Conservation (phyloP, 371 early-diverging fungal species). For the Mortierella sp. region DNA sequence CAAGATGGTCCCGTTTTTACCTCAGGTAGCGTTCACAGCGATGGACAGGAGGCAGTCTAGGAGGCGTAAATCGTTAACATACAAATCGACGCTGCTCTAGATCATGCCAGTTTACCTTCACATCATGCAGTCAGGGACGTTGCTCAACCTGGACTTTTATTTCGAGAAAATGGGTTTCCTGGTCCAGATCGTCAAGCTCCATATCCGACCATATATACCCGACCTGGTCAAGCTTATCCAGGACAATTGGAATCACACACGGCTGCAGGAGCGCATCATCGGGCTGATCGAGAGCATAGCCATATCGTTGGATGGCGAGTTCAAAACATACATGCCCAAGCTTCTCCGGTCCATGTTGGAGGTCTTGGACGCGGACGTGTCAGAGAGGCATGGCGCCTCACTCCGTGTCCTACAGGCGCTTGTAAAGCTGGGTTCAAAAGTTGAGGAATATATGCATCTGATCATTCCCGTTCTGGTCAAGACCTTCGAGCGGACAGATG, state of each 20-base stretch:
- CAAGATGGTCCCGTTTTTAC: slow-evolving; percentile 84
- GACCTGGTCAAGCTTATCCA: slow-evolving; percentile 86
- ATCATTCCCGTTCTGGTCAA: slow-evolving; percentile 89
- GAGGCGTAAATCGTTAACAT: no score
- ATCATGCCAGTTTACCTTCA: slow-evolving; percentile 76
- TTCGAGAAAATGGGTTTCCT: slow-evolving; percentile 89
- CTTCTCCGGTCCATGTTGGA: slow-evolving; percentile 72
- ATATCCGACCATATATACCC: slow-evolving; percentile 86
- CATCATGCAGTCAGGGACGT: slow-evolving; percentile 82
- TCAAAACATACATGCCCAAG: slow-evolving; percentile 83
- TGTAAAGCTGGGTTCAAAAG: slow-evolving; percentile 84
- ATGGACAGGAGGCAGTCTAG: no score
- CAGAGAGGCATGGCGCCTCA: slow-evolving; percentile 79
- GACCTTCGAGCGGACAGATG: slow-evolving; percentile 82
- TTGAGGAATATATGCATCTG: slow-evolving; percentile 95
- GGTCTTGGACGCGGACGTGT: slow-evolving; percentile 84
- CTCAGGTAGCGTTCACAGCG: slow-evolving; percentile 65
- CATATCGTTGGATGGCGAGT: slow-evolving; percentile 88
- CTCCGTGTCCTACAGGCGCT: slow-evolving; percentile 88
- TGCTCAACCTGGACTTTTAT: slow-evolving; percentile 88
- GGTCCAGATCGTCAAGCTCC: slow-evolving; percentile 90
- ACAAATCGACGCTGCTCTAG: slow-evolving; percentile 7
- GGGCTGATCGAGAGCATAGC: slow-evolving; percentile 90
- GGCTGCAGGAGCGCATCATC: slow-evolving; percentile 85
- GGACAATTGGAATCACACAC: slow-evolving; percentile 82